phyloP scores from a whole-genome alignment of 2,329 filamentous ascomycete species.

The Colletotrichum viniferum region DNA sequence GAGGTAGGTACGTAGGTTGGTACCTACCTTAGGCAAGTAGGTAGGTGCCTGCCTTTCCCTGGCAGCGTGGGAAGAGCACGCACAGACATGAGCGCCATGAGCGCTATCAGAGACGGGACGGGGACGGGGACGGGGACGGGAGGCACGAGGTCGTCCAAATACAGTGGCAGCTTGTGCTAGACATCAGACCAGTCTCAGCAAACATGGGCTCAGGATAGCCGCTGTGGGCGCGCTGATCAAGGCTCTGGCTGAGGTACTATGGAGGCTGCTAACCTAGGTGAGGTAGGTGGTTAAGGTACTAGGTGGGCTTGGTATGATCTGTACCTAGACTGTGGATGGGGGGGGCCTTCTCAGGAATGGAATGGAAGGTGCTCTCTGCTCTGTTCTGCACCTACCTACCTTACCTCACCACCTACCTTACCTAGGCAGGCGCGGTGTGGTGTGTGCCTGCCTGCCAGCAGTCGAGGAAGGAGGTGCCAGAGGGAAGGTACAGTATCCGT shows the following conservation, averaged over 20 bases:
- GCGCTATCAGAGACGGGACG: not conserved
- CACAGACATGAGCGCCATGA: not conserved
- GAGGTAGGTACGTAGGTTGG: not conserved
- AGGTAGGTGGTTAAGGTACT: not conserved
- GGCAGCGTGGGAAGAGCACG: not conserved
- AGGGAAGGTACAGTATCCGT: not conserved
- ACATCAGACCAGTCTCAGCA: conserved; percentile 6
- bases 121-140: not conserved
- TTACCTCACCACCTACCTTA: too few species aligned
- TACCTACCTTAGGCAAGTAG: not conserved
- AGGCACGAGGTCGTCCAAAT: not conserved
- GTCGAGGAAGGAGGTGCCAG: not conserved
- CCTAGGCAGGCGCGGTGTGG: not conserved
- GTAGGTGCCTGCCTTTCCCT: not conserved
- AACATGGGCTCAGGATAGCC: not conserved
- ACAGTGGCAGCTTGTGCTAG: not conserved
- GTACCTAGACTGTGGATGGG: not conserved
- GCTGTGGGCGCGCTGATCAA: not conserved
- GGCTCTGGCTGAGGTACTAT: not conserved
- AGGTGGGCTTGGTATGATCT: not conserved
- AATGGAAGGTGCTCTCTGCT: not conserved
- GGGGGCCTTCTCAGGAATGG: not conserved
- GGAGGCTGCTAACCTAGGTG: not conserved
- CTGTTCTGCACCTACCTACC: not conserved
- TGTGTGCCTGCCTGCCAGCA: not conserved